phyloP scores from a whole-genome alignment of 169 alveolate species.

The Plasmodium yoelii region DNA sequence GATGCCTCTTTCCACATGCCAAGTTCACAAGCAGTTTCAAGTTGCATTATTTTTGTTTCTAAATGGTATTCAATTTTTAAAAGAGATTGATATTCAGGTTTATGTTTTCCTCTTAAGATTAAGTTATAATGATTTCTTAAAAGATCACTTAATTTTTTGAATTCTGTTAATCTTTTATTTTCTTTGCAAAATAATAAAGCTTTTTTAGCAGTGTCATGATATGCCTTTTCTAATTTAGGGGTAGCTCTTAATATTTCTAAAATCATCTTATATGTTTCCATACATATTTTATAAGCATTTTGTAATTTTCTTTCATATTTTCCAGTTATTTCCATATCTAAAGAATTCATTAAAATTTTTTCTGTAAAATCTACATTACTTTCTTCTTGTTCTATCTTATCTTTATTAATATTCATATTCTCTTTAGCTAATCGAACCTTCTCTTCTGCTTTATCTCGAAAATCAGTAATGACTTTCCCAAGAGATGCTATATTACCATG shows the following conservation, averaged over 20 bases:
- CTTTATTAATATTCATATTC: slow-evolving; percentile 75
- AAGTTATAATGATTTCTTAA: slow-evolving; percentile 93
- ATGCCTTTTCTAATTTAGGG: slow-evolving; percentile 94
- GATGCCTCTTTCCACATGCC: slow-evolving; percentile 96
- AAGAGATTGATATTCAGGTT: slow-evolving; percentile 89
- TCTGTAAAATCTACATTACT: slow-evolving; percentile 89
- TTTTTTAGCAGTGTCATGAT: slow-evolving; percentile 95
- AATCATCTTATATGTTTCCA: slow-evolving; percentile 96
- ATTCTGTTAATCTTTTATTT: slow-evolving; percentile 94
- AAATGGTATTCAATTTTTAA: slow-evolving; percentile 90
- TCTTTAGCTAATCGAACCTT: slow-evolving; percentile 86
- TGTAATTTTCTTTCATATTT: slow-evolving; percentile 86
- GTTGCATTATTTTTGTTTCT: slow-evolving; percentile 93
- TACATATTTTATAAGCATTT: slow-evolving; percentile 90
- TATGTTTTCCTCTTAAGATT: slow-evolving; percentile 89
- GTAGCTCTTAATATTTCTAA: slow-evolving; percentile 95
- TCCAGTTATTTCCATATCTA: slow-evolving; percentile 89
- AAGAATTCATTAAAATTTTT: slow-evolving; percentile 86
- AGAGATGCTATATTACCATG: slow-evolving; percentile 92
- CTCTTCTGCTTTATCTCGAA: slow-evolving; percentile 91
- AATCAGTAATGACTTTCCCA: slow-evolving; percentile 92
- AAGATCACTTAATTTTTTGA: slow-evolving; percentile 94
- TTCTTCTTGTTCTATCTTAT: slow-evolving; percentile 75
- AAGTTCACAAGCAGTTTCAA: slow-evolving; percentile 93
- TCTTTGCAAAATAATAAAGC: slow-evolving; percentile 94